Evolutionary conservation across 139 green algal species (phyloP), one percentile per base, ranked within the genome.

Genomic region (Micractinium sp.): DNA sequence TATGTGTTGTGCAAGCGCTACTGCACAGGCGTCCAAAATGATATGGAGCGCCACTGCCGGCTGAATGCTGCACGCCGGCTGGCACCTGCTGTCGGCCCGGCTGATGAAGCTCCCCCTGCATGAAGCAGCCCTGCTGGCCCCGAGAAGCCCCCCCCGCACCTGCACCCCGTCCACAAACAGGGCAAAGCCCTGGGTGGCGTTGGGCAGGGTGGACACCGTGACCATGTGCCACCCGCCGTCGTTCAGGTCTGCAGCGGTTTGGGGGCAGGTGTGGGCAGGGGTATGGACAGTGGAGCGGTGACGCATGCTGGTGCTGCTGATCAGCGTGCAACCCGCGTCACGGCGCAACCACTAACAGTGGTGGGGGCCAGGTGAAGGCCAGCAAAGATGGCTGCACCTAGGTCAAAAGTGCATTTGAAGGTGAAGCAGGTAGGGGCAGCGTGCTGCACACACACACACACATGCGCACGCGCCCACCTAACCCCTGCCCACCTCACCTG

Each of bases 181-280:
- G 18, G 82, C 56, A 77, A 90, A 95, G 74, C 93, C 94, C 1
- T 77, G 41, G 5, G 80, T 81, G 41, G 83, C 66, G 36, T 86
- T 87, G 19, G 88, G 82, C 39, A 90, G 85, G 27, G 92, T 94
- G 82, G 92, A 94, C 7, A 96, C 78, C 0, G 92, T 95, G 74
- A 96, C n/a, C 94, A 96, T 96, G 93, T 96, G 95, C 95, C 95
- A 97, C 19, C 81, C 31, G 29, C 92, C 93, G 81, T 97, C 93
- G 71, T 93, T 95, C 60, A 92, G 38, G 56, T 75, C 83, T 85
- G 85, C 53, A 69, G 22, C 2, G 2, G 19, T 20, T 14, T 22
- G 33, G 85, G n/a, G 53, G 80, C 23, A 84, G 41, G 25, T 47
- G 33, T 20, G 13, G 22, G 27, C 12, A 18, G 73, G 73, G 29